These are phyloP conservation scores for Chaetomium strumarium DNA, from an alignment of 2,329 filamentous ascomycete genomes.

Conservation along the genomic window DNA sequence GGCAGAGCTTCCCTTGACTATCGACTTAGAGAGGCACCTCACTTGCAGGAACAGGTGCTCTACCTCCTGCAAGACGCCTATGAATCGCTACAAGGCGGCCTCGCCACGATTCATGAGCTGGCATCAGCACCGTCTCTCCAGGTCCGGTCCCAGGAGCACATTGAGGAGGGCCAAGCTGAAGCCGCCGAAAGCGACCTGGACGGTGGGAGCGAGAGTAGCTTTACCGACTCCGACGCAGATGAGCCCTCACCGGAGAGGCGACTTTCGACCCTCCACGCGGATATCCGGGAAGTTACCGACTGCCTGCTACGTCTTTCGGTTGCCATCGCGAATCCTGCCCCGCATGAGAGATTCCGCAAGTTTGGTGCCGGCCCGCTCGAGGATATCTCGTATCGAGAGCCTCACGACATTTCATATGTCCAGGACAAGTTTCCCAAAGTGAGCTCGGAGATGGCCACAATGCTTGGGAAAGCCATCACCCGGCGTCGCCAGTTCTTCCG, in stretches of 20 bases:
- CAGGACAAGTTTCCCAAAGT: conserved; percentile 1
- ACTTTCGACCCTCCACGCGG: neutral
- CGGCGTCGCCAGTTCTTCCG: conserved; percentile 4
- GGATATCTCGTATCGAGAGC: conserved; percentile 3
- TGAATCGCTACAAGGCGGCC: neutral
- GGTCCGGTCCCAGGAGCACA: neutral
- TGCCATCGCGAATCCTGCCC: conserved; percentile 8
- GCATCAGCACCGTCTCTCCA: neutral
- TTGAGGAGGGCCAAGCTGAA: neutral
- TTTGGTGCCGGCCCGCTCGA: conserved; percentile 1
- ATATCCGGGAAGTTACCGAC: conserved; percentile 1
- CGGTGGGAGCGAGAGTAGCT: neutral
- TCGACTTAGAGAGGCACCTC: conserved; percentile 1
- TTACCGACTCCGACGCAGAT: neutral
- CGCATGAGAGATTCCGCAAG: neutral
- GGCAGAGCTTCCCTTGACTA: conserved; percentile 1
- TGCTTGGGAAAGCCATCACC: conserved; percentile 4
- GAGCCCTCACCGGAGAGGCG: neutral
- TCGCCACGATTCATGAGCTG: neutral
- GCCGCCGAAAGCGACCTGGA: neutral
- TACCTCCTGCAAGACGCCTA: neutral
- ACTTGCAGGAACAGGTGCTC: neutral
- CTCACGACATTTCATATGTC: neutral
- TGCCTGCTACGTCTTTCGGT: conserved; percentile 1
- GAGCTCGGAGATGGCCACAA: neutral